These are phyloP conservation scores for Mentha longifolia DNA, from an alignment of 257 asterid species.

Conservation along the genomic window DNA sequence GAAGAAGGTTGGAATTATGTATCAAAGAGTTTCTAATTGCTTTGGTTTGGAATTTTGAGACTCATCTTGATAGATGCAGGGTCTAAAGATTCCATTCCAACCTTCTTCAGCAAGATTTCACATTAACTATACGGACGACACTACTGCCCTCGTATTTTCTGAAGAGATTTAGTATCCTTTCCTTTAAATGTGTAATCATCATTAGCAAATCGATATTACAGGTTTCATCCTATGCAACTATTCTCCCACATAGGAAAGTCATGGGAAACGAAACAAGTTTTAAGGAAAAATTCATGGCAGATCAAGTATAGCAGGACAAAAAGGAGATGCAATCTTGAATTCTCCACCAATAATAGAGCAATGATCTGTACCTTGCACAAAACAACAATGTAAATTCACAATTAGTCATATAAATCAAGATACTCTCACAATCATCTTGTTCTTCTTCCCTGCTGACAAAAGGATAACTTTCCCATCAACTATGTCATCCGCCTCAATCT, in stretches of 20 bases:
- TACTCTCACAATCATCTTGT: constrained; percentile 84
- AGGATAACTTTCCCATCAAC: constrained; percentile 78
- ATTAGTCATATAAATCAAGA: constrained; percentile 39
- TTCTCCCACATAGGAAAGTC: too few species aligned
- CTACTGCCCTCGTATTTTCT: neutral
- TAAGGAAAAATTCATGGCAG: neutral
- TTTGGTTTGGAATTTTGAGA: neutral
- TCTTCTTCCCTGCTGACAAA: constrained; percentile 94
- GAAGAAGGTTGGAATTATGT: too few species aligned
- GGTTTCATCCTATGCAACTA: neutral
- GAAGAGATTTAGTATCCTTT: neutral
- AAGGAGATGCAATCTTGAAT: neutral
- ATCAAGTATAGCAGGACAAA: neutral
- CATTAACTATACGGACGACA: neutral
- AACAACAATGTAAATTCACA: neutral
- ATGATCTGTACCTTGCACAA: constrained; percentile 18
- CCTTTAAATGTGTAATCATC: neutral
- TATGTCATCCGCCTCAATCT: constrained; percentile 73
- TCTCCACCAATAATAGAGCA: constrained; percentile 13
- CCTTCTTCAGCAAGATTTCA: neutral
- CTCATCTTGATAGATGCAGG: too few species aligned
- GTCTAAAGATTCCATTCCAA: neutral
- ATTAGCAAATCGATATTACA: neutral
- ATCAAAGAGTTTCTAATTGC: too few species aligned
- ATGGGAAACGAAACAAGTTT: neutral